phyloP scores from a whole-genome alignment of 257 asterid genomes.

The Nicotiana sylvestris region DNA sequence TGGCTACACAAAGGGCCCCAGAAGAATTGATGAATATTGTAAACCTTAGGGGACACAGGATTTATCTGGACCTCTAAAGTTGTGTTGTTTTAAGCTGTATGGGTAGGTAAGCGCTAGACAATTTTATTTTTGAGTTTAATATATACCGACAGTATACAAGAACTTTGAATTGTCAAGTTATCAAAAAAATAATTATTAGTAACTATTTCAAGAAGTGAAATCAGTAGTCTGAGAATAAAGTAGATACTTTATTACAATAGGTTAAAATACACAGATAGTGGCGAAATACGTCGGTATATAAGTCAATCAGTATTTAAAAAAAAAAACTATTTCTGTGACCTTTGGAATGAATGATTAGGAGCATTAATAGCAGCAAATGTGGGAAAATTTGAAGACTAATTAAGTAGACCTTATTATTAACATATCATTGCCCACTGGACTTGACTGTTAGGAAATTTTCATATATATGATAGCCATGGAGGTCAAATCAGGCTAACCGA shows the following conservation, averaged over 20 bases:
- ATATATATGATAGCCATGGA: conserved; percentile 3
- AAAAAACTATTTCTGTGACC: neutral
- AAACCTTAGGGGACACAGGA: conserved; percentile 24
- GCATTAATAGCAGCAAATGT: conserved; percentile 19
- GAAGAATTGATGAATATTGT: conserved; percentile 20
- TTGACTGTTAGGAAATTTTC: neutral
- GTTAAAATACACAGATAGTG: too few species aligned
- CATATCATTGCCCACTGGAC: conserved; percentile 41
- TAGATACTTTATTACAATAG: too few species aligned
- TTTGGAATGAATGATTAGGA: conserved; percentile 36
- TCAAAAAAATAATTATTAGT: neutral
- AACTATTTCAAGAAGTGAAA: too few species aligned
- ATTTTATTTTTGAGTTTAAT: neutral
- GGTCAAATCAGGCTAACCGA: conserved; percentile 21
- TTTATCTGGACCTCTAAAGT: conserved; percentile 30
- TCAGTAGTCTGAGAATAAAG: too few species aligned
- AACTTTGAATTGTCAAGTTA: neutral
- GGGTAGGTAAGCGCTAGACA: neutral
- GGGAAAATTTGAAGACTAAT: conserved; percentile 8
- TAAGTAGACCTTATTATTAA: conserved; percentile 36
- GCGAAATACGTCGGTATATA: neutral
- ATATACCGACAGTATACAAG: neutral
- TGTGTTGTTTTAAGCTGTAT: conserved; percentile 10
- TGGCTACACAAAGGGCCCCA: conserved; percentile 13
- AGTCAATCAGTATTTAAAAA: neutral